These are phyloP conservation scores for Periconia sp. DNA, from an alignment of 2,329 filamentous ascomycete species.

Conservation along the genomic window DNA sequence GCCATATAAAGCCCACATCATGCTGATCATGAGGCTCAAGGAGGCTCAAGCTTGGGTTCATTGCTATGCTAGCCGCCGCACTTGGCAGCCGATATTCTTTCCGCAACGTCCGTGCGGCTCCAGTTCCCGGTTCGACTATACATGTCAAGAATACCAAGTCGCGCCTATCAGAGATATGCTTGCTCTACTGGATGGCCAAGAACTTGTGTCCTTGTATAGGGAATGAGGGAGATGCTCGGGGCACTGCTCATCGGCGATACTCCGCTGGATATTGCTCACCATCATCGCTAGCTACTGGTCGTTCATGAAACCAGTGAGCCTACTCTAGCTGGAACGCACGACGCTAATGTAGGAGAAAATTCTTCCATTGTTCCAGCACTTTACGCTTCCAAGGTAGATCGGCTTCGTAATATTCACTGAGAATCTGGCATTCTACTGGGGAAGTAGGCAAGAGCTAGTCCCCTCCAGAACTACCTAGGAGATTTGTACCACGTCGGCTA, in stretches of 20 bases:
- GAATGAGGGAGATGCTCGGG: slow-evolving; percentile 8
- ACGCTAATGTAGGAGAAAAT: slow-evolving; percentile 12
- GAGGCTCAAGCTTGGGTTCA: slow-evolving; percentile 18
- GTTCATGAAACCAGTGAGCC: slow-evolving; percentile 8
- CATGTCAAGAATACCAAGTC: slow-evolving; percentile 12
- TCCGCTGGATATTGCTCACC: slow-evolving; percentile 15
- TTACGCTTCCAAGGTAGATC: slow-evolving; percentile 11
- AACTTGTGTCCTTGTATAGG: no score
- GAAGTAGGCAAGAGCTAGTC: no score
- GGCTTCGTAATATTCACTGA: background rate
- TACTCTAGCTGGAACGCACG: slow-evolving; percentile 4
- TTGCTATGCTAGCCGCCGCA: slow-evolving; percentile 5
- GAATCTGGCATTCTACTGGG: no score
- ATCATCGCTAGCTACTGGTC: slow-evolving; percentile 7
- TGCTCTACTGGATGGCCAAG: slow-evolving; percentile 19
- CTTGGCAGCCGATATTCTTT: slow-evolving; percentile 25
- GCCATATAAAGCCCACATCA: no score
- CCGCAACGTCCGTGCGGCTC: slow-evolving; percentile 10
- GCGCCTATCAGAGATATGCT: slow-evolving; percentile 7
- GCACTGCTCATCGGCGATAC: slow-evolving; percentile 8
- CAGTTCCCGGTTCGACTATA: slow-evolving; percentile 7
- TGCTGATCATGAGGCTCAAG: slow-evolving; percentile 16
- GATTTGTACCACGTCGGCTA: no score
- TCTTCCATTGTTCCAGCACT: slow-evolving; percentile 20
- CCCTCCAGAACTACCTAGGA: no score